phyloP scores from a whole-genome alignment of 75 land plant species.

The Picea glauca region DNA sequence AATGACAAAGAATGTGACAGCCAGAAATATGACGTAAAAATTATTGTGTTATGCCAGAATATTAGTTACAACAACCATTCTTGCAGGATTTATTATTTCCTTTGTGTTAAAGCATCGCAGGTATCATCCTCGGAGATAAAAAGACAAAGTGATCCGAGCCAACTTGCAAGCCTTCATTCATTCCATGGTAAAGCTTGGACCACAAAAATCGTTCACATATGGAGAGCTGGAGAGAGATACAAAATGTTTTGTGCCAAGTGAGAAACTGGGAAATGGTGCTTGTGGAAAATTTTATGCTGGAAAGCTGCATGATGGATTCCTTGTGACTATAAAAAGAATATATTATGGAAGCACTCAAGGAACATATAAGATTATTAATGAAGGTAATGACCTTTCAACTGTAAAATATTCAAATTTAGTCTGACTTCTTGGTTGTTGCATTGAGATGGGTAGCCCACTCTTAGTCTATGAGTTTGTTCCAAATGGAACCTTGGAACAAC shows the following conservation, averaged over 20 bases:
- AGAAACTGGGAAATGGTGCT: slow-evolving; percentile 17
- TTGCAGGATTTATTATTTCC: slow-evolving; percentile 8
- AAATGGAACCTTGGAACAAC: slow-evolving; percentile 32
- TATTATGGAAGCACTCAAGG: slow-evolving; percentile 12
- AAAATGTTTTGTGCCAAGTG: slow-evolving; percentile 15
- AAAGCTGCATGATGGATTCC: slow-evolving; percentile 14
- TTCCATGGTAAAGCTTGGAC: slow-evolving; percentile 3
- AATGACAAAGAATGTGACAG: not conserved
- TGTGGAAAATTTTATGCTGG: slow-evolving; percentile 18
- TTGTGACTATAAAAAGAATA: slow-evolving; percentile 15
- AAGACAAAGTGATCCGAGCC: not conserved
- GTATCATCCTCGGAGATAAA: not conserved
- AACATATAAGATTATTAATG: slow-evolving; percentile 22
- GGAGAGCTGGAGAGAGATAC: slow-evolving; percentile 33
- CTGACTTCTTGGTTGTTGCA: slow-evolving; percentile 25
- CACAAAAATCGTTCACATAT: slow-evolving; percentile 16
- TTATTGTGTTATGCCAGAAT: not conserved
- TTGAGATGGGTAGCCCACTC: slow-evolving; percentile 21
- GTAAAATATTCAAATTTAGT: slow-evolving; percentile 28
- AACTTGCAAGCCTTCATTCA: slow-evolving; percentile 10
- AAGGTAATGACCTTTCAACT: slow-evolving; percentile 30
- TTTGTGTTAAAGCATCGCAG: slow-evolving; percentile 5
- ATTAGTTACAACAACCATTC: slow-evolving; percentile 3
- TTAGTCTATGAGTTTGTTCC: slow-evolving; percentile 36
- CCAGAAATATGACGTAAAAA: not conserved